Evolutionary conservation across 1,284 basidiomycete genomes (phyloP).

Genomic region (Cystobasidiaceae sp.): DNA sequence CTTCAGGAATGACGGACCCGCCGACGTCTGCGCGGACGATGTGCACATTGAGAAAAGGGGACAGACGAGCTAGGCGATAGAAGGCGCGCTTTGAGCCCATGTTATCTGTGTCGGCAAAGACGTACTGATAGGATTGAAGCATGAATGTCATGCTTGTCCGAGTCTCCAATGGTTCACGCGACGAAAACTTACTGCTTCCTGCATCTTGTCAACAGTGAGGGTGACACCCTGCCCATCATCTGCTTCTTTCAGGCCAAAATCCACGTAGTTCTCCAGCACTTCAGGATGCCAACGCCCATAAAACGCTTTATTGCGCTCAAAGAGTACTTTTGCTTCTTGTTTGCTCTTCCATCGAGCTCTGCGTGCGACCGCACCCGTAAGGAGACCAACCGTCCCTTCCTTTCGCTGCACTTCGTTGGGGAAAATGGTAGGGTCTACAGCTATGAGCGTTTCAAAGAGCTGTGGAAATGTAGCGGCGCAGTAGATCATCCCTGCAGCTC

Average conservation of each 20-base stretch:
- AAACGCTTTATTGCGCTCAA: constrained; percentile 59
- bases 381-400: constrained; percentile 50
- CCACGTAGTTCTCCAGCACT: constrained; percentile 63
- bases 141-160: no score
- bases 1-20: constrained; percentile 35
- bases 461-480: constrained; percentile 54
- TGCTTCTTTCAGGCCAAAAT: constrained; percentile 54
- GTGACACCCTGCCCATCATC: constrained; percentile 16
- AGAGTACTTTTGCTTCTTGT: constrained; percentile 57
- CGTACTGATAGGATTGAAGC: constrained; percentile 31
- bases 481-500: constrained; percentile 54
- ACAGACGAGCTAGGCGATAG: constrained; percentile 33
- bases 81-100: constrained; percentile 35
- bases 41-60: constrained; percentile 33
- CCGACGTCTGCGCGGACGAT: constrained; percentile 38
- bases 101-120: constrained; percentile 37
- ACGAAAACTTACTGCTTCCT: constrained; percentile 32
- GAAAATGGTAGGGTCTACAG: constrained; percentile 72
- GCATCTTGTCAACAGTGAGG: constrained; percentile 28
- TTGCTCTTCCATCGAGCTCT: constrained; percentile 47
- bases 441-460: constrained; percentile 65
- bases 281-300: constrained; percentile 67
- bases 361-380: constrained; percentile 35
- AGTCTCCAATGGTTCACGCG: no score
- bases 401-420: constrained; percentile 41